Base-by-base conservation (phyloP, 768 basidiomycete genomes). In the Myochromella boudieri region DNA sequence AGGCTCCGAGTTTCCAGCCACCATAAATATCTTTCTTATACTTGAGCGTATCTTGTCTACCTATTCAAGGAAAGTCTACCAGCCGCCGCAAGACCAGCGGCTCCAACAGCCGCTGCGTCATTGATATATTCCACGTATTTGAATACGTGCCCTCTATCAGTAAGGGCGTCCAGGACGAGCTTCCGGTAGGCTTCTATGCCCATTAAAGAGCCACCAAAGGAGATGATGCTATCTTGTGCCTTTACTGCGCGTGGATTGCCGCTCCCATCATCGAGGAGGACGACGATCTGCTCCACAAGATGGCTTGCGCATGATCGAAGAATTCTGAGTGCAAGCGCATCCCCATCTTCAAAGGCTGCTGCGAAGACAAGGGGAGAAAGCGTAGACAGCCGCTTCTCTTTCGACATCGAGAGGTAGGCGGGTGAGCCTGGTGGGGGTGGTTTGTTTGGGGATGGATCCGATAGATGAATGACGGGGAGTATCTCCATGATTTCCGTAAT, bases 201-300 rank as follows among this genome's bases (percentile, higher is more conserved):
- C 3, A 81, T 81, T 52, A 92, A 63, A 15, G 85, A 88, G n/a
- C 90, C 90, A 7, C 90, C 90, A 46, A 91, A 83, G 49, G 82
- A 89, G 14, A 92, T 57, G 2, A 91, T 75, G 26, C 80, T 72
- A 1, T 82, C 74, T 29, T 67, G 61, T 0, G 87, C 77, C 33
- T 69, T 70, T 40, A 87, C 74, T 0, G 68, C 59, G 8, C 60
- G 68, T 2, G 68, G 66, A 8, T 8, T 9, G 2, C 22, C 31
- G 20, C 21, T 49, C 29, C 36, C 49, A 2, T 76, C 68, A 4
- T 72, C 70, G 2, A 84, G 67, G 20, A 87, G 67, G 33, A 78
- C 62, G 1, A 75, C 68, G 27, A 90, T 77, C 58, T 86, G 75
- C 18, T 75, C 69, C 0, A 80, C 86, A 37, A 91, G 78, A 33